Evolutionary conservation across 305 asterid species (phyloP).

Genomic region (Lippia alba): DNA sequence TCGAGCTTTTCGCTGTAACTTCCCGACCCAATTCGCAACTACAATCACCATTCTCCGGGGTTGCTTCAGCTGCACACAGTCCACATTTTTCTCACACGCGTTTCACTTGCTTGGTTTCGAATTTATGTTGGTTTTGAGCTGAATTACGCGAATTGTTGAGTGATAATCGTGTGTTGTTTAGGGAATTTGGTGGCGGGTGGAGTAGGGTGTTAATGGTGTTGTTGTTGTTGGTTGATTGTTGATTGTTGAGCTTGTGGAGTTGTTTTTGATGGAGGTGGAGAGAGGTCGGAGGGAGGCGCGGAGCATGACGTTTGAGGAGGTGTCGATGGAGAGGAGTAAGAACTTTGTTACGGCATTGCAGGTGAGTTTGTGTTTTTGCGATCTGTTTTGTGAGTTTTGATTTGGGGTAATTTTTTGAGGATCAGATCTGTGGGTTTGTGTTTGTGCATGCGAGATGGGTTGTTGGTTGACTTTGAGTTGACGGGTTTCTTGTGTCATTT

Average conservation of each 20-base stretch:
- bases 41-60: constrained; percentile 40
- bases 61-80: constrained; percentile 41
- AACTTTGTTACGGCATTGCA: constrained; percentile 85
- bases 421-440: constrained; percentile 50
- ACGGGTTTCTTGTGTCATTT: constrained; percentile 16
- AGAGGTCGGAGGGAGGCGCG: constrained; percentile 42
- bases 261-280: constrained; percentile 59
- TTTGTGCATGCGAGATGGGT: constrained; percentile 26
- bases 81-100: constrained; percentile 14
- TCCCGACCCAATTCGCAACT: constrained; percentile 41
- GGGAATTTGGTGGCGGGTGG: constrained; percentile 12
- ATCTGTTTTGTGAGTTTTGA: neutral
- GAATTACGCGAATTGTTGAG: constrained; percentile 18
- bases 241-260: constrained; percentile 26
- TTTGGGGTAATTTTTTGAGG: constrained; percentile 19
- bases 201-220: neutral
- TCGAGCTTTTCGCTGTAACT: constrained; percentile 31
- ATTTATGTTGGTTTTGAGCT: constrained; percentile 22
- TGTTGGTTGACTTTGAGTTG: constrained; percentile 35
- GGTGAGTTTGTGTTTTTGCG: constrained; percentile 43
- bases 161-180: constrained; percentile 9
- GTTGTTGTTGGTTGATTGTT: constrained; percentile 35
- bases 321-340: constrained; percentile 83
- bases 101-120: constrained; percentile 31
- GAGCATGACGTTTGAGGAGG: constrained; percentile 69